A percentile compares a stretch with the other conserved stretches of the same genome.
These are phyloP conservation scores for Sugiyamaella xylanicola DNA, from an alignment of 1,139 yeast species.

Conservation along the genomic window DNA sequence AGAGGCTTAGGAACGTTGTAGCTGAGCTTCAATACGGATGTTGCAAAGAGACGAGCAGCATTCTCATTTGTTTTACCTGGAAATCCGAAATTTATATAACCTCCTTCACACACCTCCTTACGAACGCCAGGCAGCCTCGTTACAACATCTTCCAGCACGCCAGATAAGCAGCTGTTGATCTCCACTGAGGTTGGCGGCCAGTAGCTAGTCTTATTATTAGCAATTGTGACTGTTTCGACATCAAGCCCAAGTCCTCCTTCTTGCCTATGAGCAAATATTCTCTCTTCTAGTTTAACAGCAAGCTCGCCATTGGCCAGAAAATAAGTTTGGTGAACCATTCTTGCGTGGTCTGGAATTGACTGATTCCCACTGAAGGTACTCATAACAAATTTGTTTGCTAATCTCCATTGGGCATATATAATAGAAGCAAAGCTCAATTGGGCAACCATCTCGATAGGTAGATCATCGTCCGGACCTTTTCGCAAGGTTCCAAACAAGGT, in stretches of 20 bases:
- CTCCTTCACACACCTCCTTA: slow-evolving; percentile 17
- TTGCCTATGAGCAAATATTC: slow-evolving; percentile 22
- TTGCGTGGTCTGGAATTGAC: slow-evolving; percentile 22
- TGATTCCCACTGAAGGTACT: slow-evolving; percentile 23
- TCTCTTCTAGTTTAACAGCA: slow-evolving; percentile 25
- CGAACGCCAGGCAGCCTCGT: slow-evolving; percentile 10
- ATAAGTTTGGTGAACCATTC: slow-evolving; percentile 23
- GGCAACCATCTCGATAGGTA: slow-evolving; percentile 29
- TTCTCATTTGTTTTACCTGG: neutral
- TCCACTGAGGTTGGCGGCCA: slow-evolving; percentile 31
- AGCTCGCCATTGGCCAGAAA: slow-evolving; percentile 29
- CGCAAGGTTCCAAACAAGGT: slow-evolving; percentile 17
- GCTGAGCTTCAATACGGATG: slow-evolving; percentile 8
- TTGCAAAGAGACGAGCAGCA: neutral
- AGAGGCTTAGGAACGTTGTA: slow-evolving; percentile 32
- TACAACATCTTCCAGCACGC: slow-evolving; percentile 23
- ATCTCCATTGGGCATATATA: slow-evolving; percentile 25
- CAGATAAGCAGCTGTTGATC: slow-evolving; percentile 26
- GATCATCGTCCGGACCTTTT: neutral
- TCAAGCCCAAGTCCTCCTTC: slow-evolving; percentile 22
- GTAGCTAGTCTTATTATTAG: neutral
- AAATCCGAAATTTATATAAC: slow-evolving; percentile 29
- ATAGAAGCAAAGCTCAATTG: slow-evolving; percentile 23
- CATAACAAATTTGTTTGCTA: slow-evolving; percentile 28
- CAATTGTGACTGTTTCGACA: no score